phyloP scores from a whole-genome alignment of 2,329 filamentous ascomycete genomes.

The Hymenoscyphus linearis region DNA sequence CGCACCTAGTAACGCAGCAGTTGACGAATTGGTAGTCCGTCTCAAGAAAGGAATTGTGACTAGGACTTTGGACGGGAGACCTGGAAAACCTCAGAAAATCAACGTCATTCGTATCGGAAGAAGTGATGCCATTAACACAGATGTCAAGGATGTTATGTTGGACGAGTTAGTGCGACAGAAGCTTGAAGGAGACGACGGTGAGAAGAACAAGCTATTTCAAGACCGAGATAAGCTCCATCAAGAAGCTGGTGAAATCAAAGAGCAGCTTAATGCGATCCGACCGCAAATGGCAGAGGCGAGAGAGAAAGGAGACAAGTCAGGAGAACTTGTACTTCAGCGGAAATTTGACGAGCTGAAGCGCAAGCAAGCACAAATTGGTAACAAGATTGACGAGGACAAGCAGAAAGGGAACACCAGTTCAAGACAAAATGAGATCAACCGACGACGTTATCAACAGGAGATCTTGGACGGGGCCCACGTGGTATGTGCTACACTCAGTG shows the following conservation, averaged over 20 bases:
- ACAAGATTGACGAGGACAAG: constrained; percentile 80
- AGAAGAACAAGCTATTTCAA: constrained; percentile 46
- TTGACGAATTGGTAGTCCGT: constrained; percentile 91
- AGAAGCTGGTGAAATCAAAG: constrained; percentile 68
- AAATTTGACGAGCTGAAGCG: constrained; percentile 75
- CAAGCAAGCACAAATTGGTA: constrained; percentile 70
- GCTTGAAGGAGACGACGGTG: constrained; percentile 57
- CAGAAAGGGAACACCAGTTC: constrained; percentile 77
- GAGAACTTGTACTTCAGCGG: constrained; percentile 57
- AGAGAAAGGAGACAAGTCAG: constrained; percentile 43
- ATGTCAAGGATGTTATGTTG: constrained; percentile 84
- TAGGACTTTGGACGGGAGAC: constrained; percentile 36
- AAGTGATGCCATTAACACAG: constrained; percentile 85
- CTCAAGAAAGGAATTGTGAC: constrained; percentile 84
- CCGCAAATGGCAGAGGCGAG: constrained; percentile 65
- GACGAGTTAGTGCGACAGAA: constrained; percentile 82
- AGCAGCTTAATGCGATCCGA: constrained; percentile 65
- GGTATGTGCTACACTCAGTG: constrained; percentile 90
- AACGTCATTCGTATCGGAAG: constrained; percentile 86
- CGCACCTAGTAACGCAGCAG: constrained; percentile 96
- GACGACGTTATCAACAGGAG: constrained; percentile 80
- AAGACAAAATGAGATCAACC: constrained; percentile 80
- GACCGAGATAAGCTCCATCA: constrained; percentile 53
- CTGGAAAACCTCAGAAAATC: constrained; percentile 66
- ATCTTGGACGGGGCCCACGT: constrained; percentile 89